A percentile compares a stretch with the other conserved stretches of the same genome.
These are phyloP conservation scores for Tylopilus sp. DNA, from an alignment of 768 basidiomycete species.

Conservation along the genomic window DNA sequence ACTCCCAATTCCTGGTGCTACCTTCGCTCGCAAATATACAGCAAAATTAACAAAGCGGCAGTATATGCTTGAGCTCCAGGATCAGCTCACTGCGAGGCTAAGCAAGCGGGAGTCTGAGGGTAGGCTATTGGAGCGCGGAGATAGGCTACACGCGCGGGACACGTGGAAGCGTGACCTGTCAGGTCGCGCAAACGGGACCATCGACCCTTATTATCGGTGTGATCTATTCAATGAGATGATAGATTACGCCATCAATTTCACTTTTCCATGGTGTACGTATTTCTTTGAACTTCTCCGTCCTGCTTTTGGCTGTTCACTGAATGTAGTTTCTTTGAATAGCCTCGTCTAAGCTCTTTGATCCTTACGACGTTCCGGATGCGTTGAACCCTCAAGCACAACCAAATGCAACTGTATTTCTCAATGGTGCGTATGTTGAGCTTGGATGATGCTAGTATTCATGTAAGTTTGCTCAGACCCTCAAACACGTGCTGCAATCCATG, in stretches of 20 bases:
- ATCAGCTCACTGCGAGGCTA: constrained; percentile 5
- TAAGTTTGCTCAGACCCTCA: constrained; percentile 38
- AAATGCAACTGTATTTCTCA: constrained; percentile 56
- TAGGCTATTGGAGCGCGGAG: constrained; percentile 12
- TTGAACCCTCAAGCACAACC: constrained; percentile 41
- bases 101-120: constrained; percentile 6
- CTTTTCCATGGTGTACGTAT: constrained; percentile 53
- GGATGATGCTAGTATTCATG: constrained; percentile 42
- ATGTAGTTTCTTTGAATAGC: background rate
- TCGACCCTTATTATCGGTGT: constrained; percentile 62
- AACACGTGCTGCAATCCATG: no score
- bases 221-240: constrained; percentile 56
- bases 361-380: constrained; percentile 46
- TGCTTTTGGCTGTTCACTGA: background rate
- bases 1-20: fast-evolving
- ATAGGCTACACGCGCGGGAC: constrained; percentile 20
- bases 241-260: constrained; percentile 70
- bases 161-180: constrained; percentile 46
- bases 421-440: constrained; percentile 42
- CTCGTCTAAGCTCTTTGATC: constrained; percentile 34
- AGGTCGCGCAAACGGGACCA: constrained; percentile 50
- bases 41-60: constrained; percentile 4
- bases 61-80: constrained; percentile 10
- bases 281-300: no score
- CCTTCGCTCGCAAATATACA: background rate